Evolutionary conservation across 2,329 filamentous ascomycete species (phyloP), one percentile per base, ranked within the genome.

Genomic region (Cyphellophora europaea): DNA sequence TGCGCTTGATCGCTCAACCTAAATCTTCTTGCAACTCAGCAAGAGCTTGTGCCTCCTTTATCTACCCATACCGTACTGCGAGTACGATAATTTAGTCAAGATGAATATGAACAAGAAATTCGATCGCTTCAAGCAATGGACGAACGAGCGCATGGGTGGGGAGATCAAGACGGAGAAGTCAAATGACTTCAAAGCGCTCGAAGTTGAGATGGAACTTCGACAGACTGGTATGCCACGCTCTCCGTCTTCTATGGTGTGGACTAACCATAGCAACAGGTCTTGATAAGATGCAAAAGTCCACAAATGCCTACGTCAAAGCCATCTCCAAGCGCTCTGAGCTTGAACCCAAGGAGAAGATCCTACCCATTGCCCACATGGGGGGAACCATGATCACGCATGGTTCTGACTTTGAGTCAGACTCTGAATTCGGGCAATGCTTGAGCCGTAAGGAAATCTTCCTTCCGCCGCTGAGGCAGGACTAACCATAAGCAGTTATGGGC

Each of bases 111-210:
- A 77, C 62, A 94, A 93, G 71, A 94, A 93, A 59, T 77, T 96
- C 57, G 89, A 88, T 64, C 82, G 89, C 55, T 80, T 93, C 69
- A 93, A 89, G 68, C 89, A 96, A 80, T 96, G 89, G 89, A 86
- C 88, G 23, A 86, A 86, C 49, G 89, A 96, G 66, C 85, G 88
- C 64, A 94, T 96, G 84, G 89, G 89, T 51, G 77, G 76, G 47
- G 88, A 95, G 62, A 74, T 79, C 62, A 91, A 87, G 65, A 95
- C 89, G 6, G 77, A 71, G 56, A 77, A 86, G 45, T 82, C 85
- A 0, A 87, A 96, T 34, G 82, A 95, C 53, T 96, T 96, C 72
- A 93, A 84, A 64, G 74, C 75, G 41, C 66, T 96, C 51, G 88
- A 96, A 63, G 69, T 75, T 36, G 89, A 96, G 63, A 96, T 96